Percentiles rank a stretch among this genome's conserved stretches.
Evolutionary conservation across 2,329 filamentous ascomycete genomes (phyloP).

Genomic region (Botrytis fabae): DNA sequence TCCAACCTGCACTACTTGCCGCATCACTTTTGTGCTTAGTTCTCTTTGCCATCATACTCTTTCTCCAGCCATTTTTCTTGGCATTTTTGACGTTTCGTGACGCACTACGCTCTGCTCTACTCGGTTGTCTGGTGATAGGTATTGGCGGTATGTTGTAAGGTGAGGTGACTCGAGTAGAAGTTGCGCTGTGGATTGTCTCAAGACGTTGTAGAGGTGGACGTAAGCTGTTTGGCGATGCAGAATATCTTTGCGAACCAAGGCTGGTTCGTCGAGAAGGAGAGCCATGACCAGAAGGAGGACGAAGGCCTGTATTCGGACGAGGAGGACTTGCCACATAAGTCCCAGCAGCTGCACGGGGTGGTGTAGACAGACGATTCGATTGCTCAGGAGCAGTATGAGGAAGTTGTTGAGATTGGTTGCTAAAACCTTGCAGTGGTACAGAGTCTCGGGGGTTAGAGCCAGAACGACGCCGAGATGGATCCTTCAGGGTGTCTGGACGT

Average conservation of each 20-base stretch:
- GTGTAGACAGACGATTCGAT: constrained; percentile 15
- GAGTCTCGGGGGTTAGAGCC: constrained; percentile 20
- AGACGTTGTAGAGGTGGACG: constrained; percentile 54
- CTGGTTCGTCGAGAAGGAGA: constrained; percentile 15
- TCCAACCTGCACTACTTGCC: constrained; percentile 53
- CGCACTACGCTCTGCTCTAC: constrained; percentile 60
- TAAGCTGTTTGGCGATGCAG: constrained; percentile 31
- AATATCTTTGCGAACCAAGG: constrained; percentile 21
- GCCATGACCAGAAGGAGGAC: constrained; percentile 14
- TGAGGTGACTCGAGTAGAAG: constrained; percentile 29
- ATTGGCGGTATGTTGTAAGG: constrained; percentile 23
- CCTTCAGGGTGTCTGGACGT: constrained; percentile 34
- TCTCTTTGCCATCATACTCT: constrained; percentile 42
- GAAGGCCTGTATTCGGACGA: constrained; percentile 10
- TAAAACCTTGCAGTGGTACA: constrained; percentile 5
- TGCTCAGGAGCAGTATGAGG: constrained; percentile 14
- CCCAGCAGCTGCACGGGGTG: constrained; percentile 27
- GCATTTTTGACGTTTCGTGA: constrained; percentile 64
- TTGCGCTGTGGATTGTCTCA: constrained; percentile 54
- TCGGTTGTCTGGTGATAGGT: constrained; percentile 42
- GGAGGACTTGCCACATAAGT: constrained; percentile 25
- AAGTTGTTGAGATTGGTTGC: constrained; percentile 19
- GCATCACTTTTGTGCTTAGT: constrained; percentile 45
- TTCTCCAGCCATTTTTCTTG: constrained; percentile 56
- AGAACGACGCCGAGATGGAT: constrained; percentile 37